phyloP scores from a whole-genome alignment of 257 asterid genomes.

The Nicotiana obtusifolia region DNA sequence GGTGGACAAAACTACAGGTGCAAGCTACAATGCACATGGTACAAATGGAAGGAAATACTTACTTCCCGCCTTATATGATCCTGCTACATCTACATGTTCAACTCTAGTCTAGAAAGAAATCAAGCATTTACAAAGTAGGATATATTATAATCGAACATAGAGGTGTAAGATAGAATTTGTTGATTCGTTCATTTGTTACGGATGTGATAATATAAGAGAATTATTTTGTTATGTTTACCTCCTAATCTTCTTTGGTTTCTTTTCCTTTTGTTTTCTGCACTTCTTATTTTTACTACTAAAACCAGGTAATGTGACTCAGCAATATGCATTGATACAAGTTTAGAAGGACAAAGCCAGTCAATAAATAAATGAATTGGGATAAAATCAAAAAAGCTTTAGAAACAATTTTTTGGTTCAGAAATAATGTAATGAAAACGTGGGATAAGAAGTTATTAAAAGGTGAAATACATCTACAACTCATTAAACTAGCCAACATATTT shows the following conservation, averaged over 20 bases:
- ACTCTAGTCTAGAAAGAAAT: slow-evolving; percentile 29
- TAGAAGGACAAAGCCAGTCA: too few relatives aligned
- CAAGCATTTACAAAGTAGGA: background rate
- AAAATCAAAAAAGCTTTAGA: too few relatives aligned
- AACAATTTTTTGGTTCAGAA: too few relatives aligned
- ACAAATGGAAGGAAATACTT: slow-evolving; percentile 35
- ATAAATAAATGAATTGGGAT: too few relatives aligned
- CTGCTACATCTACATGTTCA: slow-evolving; percentile 39
- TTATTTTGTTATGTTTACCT: background rate
- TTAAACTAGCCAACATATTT: too few relatives aligned
- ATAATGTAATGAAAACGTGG: too few relatives aligned
- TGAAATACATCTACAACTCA: too few relatives aligned
- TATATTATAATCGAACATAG: background rate
- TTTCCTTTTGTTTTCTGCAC: background rate
- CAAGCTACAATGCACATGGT: slow-evolving; percentile 56
- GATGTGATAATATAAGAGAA: background rate
- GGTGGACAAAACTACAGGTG: slow-evolving; percentile 46
- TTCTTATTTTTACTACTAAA: background rate
- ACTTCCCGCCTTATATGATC: slow-evolving; percentile 51
- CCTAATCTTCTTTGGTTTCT: background rate
- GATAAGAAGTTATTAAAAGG: too few relatives aligned
- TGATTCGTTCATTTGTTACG: background rate
- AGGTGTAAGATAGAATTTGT: background rate
- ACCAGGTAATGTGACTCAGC: background rate
- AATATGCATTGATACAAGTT: background rate